phyloP scores from a whole-genome alignment of 2,329 filamentous ascomycete genomes.

The Claviceps paspali region DNA sequence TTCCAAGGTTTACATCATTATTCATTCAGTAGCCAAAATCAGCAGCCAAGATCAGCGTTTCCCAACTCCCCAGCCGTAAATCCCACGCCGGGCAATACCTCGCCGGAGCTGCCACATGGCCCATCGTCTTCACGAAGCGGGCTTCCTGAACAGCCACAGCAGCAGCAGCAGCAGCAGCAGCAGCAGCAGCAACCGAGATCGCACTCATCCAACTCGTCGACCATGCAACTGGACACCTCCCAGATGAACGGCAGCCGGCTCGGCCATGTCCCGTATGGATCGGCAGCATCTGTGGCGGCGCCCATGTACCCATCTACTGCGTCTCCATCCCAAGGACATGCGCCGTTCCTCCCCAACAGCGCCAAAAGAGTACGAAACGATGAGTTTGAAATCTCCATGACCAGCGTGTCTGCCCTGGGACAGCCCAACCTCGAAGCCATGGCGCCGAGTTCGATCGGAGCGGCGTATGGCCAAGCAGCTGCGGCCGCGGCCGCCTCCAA shows the following conservation, averaged over 20 bases:
- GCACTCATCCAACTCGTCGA: constrained; percentile 26
- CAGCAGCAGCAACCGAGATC: constrained; percentile 9
- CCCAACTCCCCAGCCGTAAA: constrained; percentile 25
- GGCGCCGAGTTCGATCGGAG: constrained; percentile 37
- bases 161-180: neutral
- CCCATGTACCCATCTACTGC: constrained; percentile 36
- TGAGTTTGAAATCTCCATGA: constrained; percentile 40
- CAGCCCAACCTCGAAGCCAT: constrained; percentile 40
- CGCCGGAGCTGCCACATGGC: constrained; percentile 22
- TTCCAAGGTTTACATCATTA: constrained; percentile 7
- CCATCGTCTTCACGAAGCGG: constrained; percentile 18
- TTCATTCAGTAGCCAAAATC: constrained; percentile 5
- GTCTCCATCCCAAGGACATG: constrained; percentile 22
- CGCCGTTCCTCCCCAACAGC: constrained; percentile 17
- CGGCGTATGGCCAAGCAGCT: constrained; percentile 32
- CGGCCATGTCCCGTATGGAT: constrained; percentile 37
- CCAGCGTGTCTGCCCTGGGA: constrained; percentile 35
- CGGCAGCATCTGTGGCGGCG: constrained; percentile 31
- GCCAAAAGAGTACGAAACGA: constrained; percentile 41
- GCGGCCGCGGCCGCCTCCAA: constrained; percentile 12
- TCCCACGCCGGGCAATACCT: constrained; percentile 31
- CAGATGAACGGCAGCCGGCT: constrained; percentile 38
- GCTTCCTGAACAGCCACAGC: constrained; percentile 24
- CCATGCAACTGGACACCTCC: constrained; percentile 36
- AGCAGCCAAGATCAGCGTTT: constrained; percentile 27